These are phyloP conservation scores for Penicillium waksmanii DNA, from an alignment of 495 filamentous ascomycete genomes.

Conservation along the genomic window DNA sequence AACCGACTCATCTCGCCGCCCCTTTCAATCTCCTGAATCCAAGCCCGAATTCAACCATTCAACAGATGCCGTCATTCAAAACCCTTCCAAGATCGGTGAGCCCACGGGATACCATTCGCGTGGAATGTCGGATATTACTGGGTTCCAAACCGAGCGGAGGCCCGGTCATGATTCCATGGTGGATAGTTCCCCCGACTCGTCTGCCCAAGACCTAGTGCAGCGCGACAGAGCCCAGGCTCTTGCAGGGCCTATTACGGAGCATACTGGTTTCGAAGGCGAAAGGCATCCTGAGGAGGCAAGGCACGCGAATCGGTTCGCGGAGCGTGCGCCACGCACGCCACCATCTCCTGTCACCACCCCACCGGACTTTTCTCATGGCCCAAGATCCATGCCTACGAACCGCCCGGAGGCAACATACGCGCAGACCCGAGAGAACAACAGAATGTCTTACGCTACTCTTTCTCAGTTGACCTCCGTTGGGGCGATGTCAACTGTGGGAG, in stretches of 20 bases:
- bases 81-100: constrained; percentile 28
- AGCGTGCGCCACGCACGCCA: constrained; percentile 58
- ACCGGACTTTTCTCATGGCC: constrained; percentile 73
- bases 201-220: constrained; percentile 47
- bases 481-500: constrained; percentile 39
- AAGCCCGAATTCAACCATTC: constrained; percentile 45
- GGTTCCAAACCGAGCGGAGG: constrained; percentile 24
- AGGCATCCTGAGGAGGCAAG: constrained; percentile 31
- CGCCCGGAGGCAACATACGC: constrained; percentile 75
- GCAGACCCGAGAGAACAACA: constrained; percentile 73
- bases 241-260: constrained; percentile 44
- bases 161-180: constrained; percentile 31
- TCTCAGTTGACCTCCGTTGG: constrained; percentile 72
- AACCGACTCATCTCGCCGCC: constrained; percentile 39
- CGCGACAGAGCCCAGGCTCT: constrained; percentile 26
- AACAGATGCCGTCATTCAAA: constrained; percentile 41
- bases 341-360: constrained; percentile 75
- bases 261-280: constrained; percentile 64
- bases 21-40: constrained; percentile 55
- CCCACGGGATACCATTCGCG: constrained; percentile 50
- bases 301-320: constrained; percentile 43
- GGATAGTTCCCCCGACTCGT: constrained; percentile 39
- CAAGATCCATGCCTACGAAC: constrained; percentile 66
- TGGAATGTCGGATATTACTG: constrained; percentile 59
- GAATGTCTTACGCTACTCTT: constrained; percentile 80